A percentile compares a stretch with the other conserved stretches of the same genome.
Evolutionary conservation across 345 rosid genomes (phyloP).

Genomic region (Jatropha curcas): DNA sequence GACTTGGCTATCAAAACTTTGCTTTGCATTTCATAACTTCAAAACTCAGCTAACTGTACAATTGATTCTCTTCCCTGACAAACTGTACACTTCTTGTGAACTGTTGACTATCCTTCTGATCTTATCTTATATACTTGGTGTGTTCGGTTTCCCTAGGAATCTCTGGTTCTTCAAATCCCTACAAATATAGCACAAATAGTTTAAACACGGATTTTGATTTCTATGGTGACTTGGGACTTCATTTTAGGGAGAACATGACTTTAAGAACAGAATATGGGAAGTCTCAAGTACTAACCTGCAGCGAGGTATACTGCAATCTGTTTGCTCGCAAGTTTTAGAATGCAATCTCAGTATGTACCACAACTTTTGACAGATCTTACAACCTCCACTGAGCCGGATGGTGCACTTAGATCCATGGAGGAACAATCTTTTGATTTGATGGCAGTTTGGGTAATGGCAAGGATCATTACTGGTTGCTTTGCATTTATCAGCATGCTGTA

Average conservation of each 20-base stretch:
- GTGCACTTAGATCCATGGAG: slow-evolving; percentile 37
- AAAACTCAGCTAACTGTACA: slow-evolving; percentile 14
- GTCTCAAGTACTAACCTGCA: slow-evolving; percentile 47
- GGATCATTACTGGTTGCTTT: not conserved
- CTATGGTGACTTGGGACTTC: not conserved
- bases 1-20: not conserved
- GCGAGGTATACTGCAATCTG: slow-evolving; percentile 35
- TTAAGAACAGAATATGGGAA: not conserved
- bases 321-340: slow-evolving; percentile 34
- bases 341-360: slow-evolving; percentile 35
- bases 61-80: slow-evolving; percentile 11
- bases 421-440: slow-evolving; percentile 33
- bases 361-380: slow-evolving; percentile 29
- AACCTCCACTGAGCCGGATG: slow-evolving; percentile 23
- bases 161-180: slow-evolving; percentile 15
- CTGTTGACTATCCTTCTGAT: not conserved
- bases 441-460: slow-evolving; percentile 46
- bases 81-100: slow-evolving; percentile 10
- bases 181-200: not conserved
- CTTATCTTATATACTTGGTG: not conserved
- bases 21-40: not conserved
- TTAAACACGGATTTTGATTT: not conserved
- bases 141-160: too few species aligned
- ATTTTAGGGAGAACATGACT: not conserved
- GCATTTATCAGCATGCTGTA: slow-evolving; percentile 48